Conservation (phyloP, 352 stramenopile species). For the Globisporangium camurandrum region DNA sequence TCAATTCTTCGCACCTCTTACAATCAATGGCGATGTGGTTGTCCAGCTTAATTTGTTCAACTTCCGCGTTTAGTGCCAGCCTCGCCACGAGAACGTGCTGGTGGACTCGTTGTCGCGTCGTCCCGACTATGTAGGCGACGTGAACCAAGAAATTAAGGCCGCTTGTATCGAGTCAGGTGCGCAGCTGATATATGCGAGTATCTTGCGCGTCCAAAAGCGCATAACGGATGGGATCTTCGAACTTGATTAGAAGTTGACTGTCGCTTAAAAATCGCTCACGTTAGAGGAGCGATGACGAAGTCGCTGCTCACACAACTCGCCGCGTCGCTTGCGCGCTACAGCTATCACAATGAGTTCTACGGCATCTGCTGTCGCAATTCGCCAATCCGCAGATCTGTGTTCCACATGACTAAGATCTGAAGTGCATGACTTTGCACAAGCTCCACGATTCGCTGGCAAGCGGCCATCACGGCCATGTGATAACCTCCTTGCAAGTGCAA, state of each 20-base stretch:
- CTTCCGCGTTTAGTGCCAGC: conserved; percentile 23
- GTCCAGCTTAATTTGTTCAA: conserved; percentile 23
- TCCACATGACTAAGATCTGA: not conserved
- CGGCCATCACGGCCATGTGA: conserved; percentile 1
- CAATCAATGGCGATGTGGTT: conserved; percentile 22
- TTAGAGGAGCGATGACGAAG: not conserved
- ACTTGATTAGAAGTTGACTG: not conserved
- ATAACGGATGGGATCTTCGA: not conserved
- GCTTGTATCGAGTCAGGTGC: not conserved
- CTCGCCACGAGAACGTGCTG: conserved; percentile 10
- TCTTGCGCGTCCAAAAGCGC: not conserved
- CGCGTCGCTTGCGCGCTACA: not conserved
- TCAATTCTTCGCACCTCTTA: conserved; percentile 10
- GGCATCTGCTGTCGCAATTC: no score
- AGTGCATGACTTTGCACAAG: not conserved
- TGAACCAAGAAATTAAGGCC: not conserved
- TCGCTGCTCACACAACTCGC: not conserved
- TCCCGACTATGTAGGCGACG: conserved; percentile 6
- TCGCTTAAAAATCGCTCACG: not conserved
- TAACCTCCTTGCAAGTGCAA: not conserved
- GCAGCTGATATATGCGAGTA: not conserved
- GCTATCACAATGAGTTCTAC: not conserved
- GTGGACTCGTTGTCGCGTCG: conserved; percentile 15
- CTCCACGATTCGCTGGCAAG: not conserved
- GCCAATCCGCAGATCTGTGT: not conserved